These are phyloP conservation scores for Kuraishia hungarica DNA, from an alignment of 805 yeast genomes.

Conservation along the genomic window DNA sequence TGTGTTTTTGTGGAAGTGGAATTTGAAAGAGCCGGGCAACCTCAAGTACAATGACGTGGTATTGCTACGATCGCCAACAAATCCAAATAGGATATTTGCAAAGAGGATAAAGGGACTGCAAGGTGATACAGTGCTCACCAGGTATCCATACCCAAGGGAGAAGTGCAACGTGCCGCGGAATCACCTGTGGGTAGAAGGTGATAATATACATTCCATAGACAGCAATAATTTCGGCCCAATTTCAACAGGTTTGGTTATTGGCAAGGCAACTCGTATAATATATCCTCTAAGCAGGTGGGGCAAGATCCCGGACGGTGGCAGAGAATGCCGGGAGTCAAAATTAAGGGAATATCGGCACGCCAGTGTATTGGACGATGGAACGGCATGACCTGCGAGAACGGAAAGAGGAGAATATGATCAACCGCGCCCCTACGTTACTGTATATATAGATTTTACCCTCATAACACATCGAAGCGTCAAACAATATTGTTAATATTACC, in stretches of 20 bases:
- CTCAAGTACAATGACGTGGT: conserved; percentile 63
- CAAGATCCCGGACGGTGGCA: conserved; percentile 38
- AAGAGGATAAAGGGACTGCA: conserved; percentile 73
- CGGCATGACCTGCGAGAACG: not conserved
- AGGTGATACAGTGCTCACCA: conserved; percentile 60
- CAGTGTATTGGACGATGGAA: not conserved
- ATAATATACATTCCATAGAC: conserved; percentile 76
- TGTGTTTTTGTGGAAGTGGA: conserved; percentile 63
- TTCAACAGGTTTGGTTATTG: conserved; percentile 70
- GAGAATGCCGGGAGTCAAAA: conserved; percentile 33
- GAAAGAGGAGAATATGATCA: not conserved
- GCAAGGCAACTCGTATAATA: conserved; percentile 59
- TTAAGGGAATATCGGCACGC: conserved; percentile 7
- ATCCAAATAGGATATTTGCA: conserved; percentile 68
- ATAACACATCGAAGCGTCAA: not conserved
- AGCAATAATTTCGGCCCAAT: conserved; percentile 86
- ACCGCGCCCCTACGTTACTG: not conserved
- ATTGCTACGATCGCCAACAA: conserved; percentile 69
- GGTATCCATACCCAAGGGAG: conserved; percentile 58
- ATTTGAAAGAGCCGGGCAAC: conserved; percentile 35
- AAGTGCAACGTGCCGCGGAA: conserved; percentile 60
- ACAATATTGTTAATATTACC: not conserved
- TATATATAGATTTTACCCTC: not conserved
- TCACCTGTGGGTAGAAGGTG: conserved; percentile 95
- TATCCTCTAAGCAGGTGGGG: conserved; percentile 65